phyloP scores from a whole-genome alignment of 2,329 filamentous ascomycete species.

The Hortaea sp. region DNA sequence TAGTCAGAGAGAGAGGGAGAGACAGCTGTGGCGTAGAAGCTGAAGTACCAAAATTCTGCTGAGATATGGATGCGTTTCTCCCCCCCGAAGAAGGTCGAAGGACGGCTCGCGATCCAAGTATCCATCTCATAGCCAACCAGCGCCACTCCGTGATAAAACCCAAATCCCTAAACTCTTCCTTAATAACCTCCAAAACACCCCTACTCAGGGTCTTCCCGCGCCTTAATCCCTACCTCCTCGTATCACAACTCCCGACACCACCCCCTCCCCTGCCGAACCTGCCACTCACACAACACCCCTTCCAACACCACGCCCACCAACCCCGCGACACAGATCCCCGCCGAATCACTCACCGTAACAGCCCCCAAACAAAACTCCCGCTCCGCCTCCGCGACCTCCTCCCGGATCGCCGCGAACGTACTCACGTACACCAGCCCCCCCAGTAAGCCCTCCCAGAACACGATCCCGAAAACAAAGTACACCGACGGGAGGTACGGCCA shows the following conservation, averaged over 20 bases:
- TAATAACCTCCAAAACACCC: too few species aligned
- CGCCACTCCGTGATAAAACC: too few species aligned
- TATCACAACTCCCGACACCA: conserved; percentile 30
- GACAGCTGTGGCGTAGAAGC: too few species aligned
- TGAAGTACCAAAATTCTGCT: too few species aligned
- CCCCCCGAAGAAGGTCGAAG: too few species aligned
- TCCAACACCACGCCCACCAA: conserved; percentile 77
- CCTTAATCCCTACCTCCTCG: too few species aligned
- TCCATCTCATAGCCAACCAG: too few species aligned
- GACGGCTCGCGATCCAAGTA: too few species aligned
- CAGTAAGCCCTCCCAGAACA: conserved; percentile 91
- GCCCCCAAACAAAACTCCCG: conserved; percentile 86
- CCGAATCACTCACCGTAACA: conserved; percentile 85
- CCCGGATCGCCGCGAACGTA: conserved; percentile 88
- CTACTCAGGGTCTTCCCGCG: too few species aligned
- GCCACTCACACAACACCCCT: conserved; percentile 70
- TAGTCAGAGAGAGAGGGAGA: too few species aligned
- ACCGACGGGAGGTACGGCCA: conserved; percentile 69
- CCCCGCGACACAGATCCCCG: conserved; percentile 78
- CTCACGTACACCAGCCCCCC: conserved; percentile 92
- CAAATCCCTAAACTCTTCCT: too few species aligned
- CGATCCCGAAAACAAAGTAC: conserved; percentile 71
- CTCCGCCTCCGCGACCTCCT: conserved; percentile 64
- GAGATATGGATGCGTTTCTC: too few species aligned
- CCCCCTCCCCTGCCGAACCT: conserved; percentile 68